Conservation (phyloP, 2,329 filamentous ascomycete species). For the Colletotrichum sp. region DNA sequence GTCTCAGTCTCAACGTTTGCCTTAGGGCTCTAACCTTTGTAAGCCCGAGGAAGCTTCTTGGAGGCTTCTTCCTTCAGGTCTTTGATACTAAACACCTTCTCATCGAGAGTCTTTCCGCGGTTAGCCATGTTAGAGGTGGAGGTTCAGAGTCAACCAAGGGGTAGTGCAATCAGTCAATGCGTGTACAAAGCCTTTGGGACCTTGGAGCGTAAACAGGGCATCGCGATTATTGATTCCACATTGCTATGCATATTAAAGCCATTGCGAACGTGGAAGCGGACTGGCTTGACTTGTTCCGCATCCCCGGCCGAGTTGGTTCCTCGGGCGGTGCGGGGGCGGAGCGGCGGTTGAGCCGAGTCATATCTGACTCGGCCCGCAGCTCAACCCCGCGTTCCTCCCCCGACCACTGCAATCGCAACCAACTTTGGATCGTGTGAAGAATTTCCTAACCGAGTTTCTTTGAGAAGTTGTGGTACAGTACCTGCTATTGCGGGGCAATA, state of each 20-base stretch:
- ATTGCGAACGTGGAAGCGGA: neutral
- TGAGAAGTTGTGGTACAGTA: neutral
- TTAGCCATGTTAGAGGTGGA: neutral
- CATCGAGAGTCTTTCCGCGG: neutral
- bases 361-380: neutral
- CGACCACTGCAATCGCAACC: neutral
- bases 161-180: neutral
- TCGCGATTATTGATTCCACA: neutral
- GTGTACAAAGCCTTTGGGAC: neutral
- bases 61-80: neutral
- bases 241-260: fast-evolving
- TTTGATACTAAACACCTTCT: neutral
- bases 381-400: neutral
- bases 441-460: neutral
- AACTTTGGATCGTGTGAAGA: neutral
- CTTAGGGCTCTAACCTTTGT: neutral
- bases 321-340: neutral
- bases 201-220: fast-evolving
- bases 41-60: neutral
- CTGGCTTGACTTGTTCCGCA: neutral
- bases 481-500: neutral
- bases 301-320: neutral
- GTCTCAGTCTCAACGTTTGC: no score
- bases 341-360: neutral
- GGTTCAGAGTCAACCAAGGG: neutral